Percentiles rank a stretch among this genome's conserved stretches.
phyloP scores from a whole-genome alignment of 345 rosid species.

The Eutrema heterophyllum region DNA sequence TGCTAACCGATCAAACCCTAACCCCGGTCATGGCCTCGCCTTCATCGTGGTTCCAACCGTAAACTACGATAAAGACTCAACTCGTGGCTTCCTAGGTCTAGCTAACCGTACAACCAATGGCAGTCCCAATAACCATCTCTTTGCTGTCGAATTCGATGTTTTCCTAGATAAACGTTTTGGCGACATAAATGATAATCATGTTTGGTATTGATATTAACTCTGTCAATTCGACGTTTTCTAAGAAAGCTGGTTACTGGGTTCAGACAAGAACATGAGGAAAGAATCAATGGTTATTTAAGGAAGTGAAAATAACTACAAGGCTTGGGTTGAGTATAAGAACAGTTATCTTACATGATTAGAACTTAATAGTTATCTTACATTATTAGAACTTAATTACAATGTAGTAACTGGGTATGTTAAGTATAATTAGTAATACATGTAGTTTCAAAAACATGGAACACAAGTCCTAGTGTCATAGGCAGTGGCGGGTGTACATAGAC shows the following conservation, averaged over 20 bases:
- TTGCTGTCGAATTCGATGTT: slow-evolving; percentile 21
- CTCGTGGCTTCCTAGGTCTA: slow-evolving; percentile 24
- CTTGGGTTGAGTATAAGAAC: slow-evolving; percentile 26
- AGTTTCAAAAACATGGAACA: too few relatives aligned
- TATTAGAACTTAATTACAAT: too few relatives aligned
- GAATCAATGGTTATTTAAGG: slow-evolving; percentile 14
- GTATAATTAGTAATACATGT: too few relatives aligned
- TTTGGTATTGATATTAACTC: slow-evolving; percentile 31
- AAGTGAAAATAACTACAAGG: slow-evolving; percentile 21
- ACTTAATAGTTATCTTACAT: too few relatives aligned
- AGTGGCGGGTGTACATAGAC: too few relatives aligned
- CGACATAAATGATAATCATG: slow-evolving; percentile 28
- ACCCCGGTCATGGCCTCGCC: slow-evolving; percentile 14
- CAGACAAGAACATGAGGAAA: not conserved
- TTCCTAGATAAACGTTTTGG: slow-evolving; percentile 18
- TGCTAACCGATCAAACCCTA: slow-evolving; percentile 2
- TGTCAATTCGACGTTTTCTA: slow-evolving; percentile 2
- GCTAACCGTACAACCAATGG: slow-evolving; percentile 25
- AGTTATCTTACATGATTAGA: too few relatives aligned
- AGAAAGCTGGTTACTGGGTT: slow-evolving; percentile 24
- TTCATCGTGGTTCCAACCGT: slow-evolving; percentile 8
- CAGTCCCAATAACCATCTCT: slow-evolving; percentile 6
- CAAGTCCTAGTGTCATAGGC: too few relatives aligned
- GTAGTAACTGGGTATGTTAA: too few relatives aligned
- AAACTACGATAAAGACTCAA: slow-evolving; percentile 4